Percentiles rank a stretch among this genome's conserved stretches.
Evolutionary conservation across 768 basidiomycete species (phyloP).

Genomic region (Calvatia gigantea): DNA sequence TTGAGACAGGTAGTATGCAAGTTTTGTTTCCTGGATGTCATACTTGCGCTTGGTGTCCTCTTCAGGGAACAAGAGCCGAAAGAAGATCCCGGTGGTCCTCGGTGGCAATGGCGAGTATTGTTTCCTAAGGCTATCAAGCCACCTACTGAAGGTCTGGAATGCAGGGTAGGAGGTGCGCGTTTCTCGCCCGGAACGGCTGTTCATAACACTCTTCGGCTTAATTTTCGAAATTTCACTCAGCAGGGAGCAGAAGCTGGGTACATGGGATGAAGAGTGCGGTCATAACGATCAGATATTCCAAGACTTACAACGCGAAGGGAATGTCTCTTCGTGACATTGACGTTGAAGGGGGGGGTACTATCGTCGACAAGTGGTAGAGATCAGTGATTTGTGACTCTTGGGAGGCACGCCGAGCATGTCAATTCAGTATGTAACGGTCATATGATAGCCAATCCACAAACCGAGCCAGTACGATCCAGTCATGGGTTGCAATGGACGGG

Average conservation of each 20-base stretch:
- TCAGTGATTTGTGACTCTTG: too few species aligned
- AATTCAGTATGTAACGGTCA: too few species aligned
- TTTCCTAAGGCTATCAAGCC: constrained; percentile 40
- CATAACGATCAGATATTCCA: too few species aligned
- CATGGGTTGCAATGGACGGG: too few species aligned
- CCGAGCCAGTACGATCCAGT: too few species aligned
- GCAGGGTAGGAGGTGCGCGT: constrained; percentile 30
- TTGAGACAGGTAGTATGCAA: constrained; percentile 50
- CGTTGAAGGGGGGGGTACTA: too few species aligned
- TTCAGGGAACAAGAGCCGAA: constrained; percentile 83
- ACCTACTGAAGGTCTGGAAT: constrained; percentile 36
- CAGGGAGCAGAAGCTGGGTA: constrained; percentile 45
- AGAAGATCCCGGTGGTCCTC: constrained; percentile 55
- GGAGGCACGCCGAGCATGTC: not conserved
- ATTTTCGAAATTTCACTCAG: constrained; percentile 41
- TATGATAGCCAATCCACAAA: too few species aligned
- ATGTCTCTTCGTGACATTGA: constrained; percentile 18
- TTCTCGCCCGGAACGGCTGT: constrained; percentile 10
- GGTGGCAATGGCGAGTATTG: constrained; percentile 45
- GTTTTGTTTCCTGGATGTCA: constrained; percentile 63
- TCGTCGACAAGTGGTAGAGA: constrained; percentile 10
- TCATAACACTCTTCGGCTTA: constrained; percentile 23
- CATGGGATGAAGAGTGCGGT: not conserved
- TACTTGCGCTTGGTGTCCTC: constrained; percentile 71
- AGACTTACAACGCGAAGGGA: constrained; percentile 44